A percentile compares a stretch with the other conserved stretches of the same genome.
These are phyloP conservation scores for Candolleomyces eurysporus DNA, from an alignment of 768 basidiomycete species.

Conservation along the genomic window DNA sequence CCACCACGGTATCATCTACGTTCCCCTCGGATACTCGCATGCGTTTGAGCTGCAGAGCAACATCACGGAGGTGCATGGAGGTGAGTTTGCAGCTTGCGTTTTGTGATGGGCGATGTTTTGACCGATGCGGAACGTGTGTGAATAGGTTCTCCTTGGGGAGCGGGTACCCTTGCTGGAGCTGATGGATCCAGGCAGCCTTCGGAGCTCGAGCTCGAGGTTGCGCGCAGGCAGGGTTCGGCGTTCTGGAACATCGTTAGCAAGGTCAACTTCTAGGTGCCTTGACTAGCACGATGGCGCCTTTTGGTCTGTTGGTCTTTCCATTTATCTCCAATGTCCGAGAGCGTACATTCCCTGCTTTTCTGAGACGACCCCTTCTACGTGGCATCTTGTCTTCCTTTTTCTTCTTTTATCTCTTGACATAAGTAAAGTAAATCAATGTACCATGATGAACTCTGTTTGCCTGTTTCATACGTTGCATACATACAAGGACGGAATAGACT, in stretches of 20 bases:
- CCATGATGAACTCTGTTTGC: no score
- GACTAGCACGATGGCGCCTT: not conserved
- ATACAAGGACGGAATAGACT: no score
- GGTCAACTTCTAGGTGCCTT: slow-evolving; percentile 11
- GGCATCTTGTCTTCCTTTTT: no score
- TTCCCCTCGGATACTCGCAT: slow-evolving; percentile 69
- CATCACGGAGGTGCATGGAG: slow-evolving; percentile 53
- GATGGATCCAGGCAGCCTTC: slow-evolving; percentile 49
- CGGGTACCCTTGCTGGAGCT: slow-evolving; percentile 55
- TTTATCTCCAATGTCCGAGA: no score
- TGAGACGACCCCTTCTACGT: no score
- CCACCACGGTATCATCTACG: slow-evolving; percentile 73
- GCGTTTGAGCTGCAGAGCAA: slow-evolving; percentile 40
- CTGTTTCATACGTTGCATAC: no score
- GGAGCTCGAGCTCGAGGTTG: slow-evolving; percentile 50
- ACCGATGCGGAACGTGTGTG: not conserved
- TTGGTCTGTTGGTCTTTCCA: no score
- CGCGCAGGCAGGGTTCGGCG: slow-evolving; percentile 46
- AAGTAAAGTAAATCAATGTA: no score
- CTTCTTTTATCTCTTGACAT: no score
- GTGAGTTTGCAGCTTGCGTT: slow-evolving; percentile 29
- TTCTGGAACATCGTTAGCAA: slow-evolving; percentile 46
- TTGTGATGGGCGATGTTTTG: not conserved
- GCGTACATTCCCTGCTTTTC: no score
- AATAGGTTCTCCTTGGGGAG: slow-evolving; percentile 74